Conservation (phyloP, 805 yeast species). For the Henningerozyma blattae region DNA sequence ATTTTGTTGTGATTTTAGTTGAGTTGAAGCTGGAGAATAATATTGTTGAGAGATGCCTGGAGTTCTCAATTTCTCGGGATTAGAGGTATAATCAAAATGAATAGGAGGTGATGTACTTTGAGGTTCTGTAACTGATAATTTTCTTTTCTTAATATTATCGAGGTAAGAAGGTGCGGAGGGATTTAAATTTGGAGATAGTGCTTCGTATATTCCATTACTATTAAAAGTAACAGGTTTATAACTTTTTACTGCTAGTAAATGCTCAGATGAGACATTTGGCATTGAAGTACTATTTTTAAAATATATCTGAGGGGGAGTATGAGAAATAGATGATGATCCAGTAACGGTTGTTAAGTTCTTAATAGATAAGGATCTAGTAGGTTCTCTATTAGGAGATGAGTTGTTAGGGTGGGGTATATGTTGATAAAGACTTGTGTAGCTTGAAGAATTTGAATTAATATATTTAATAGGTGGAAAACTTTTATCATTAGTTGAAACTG, state of each 20-base stretch:
- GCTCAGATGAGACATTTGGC: constrained; percentile 6
- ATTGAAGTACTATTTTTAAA: too few species aligned
- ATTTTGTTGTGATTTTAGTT: too few species aligned
- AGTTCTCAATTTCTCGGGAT: not conserved
- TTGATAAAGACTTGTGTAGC: not conserved
- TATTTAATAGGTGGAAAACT: constrained; percentile 23
- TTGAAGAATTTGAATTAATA: not conserved
- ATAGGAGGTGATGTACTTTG: not conserved
- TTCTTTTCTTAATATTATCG: not conserved
- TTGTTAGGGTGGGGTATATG: not conserved
- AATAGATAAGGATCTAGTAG: too few species aligned
- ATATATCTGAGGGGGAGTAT: too few species aligned
- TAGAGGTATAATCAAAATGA: not conserved
- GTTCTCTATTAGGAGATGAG: not conserved
- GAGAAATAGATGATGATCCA: too few species aligned
- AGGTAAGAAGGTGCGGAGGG: not conserved
- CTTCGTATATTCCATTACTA: constrained; percentile 8
- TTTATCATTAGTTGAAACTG: constrained; percentile 20
- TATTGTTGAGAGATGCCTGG: not conserved
- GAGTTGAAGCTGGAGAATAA: too few species aligned
- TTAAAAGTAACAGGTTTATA: constrained; percentile 25
- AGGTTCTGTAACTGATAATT: not conserved
- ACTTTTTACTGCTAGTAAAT: constrained; percentile 20
- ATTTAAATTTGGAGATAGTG: not conserved
- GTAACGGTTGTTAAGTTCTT: not conserved